Evolutionary conservation across 345 rosid species (phyloP).

Genomic region (Populus pruinosa): DNA sequence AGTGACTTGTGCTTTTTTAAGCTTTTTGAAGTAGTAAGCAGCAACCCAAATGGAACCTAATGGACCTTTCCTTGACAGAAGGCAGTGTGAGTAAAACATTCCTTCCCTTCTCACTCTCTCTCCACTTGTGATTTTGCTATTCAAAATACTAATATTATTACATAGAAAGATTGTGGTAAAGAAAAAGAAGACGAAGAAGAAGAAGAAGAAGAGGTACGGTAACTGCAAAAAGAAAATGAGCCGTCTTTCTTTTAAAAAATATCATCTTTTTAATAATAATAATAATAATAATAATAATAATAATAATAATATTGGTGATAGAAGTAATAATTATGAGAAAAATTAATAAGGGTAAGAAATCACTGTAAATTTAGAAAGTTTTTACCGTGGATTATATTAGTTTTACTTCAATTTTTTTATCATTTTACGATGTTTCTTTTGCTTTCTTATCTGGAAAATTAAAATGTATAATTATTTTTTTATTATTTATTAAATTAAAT

Average conservation of each 20-base stretch:
- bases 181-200: too few species aligned
- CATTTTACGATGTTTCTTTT: too few species aligned
- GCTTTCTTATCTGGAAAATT: too few species aligned
- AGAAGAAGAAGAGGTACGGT: neutral
- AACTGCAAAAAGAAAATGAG: neutral
- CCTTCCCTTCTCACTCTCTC: neutral
- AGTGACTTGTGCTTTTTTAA: slow-evolving; percentile 65
- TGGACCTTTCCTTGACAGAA: slow-evolving; percentile 62
- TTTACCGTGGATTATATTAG: too few species aligned
- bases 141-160: neutral
- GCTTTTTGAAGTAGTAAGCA: slow-evolving; percentile 73
- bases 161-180: neutral
- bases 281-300: too few species aligned
- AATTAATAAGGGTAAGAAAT: too few species aligned
- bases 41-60: slow-evolving; percentile 76
- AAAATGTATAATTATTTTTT: too few species aligned
- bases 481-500: too few species aligned
- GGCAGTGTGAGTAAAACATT: slow-evolving; percentile 58
- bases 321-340: too few species aligned
- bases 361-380: too few species aligned
- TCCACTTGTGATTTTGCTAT: neutral
- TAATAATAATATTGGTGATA: too few species aligned
- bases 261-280: neutral
- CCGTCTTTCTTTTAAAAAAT: neutral
- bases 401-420: too few species aligned